These are phyloP conservation scores for Chloranthus sessilifolius DNA, from an alignment of 164 flowering plant species.

Conservation along the genomic window DNA sequence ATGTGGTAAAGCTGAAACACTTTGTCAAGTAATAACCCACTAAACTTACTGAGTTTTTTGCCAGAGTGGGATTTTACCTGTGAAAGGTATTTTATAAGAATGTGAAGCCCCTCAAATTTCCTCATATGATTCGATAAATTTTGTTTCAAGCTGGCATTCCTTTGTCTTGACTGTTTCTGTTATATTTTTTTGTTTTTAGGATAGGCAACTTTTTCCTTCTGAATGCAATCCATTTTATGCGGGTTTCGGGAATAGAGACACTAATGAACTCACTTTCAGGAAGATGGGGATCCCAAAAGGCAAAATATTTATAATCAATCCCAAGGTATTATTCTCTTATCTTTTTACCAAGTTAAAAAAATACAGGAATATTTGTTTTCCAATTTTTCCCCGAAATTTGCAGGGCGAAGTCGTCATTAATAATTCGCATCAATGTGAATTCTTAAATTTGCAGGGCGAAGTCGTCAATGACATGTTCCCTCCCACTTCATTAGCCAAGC, in stretches of 20 bases:
- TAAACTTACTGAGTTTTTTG: too few species aligned
- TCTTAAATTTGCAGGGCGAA: slow-evolving; percentile 84
- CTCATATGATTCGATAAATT: too few species aligned
- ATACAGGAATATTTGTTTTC: too few species aligned
- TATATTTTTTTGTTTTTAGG: too few species aligned
- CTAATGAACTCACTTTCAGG: slow-evolving; percentile 81
- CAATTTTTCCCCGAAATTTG: slow-evolving; percentile 4
- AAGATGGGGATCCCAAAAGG: slow-evolving; percentile 93
- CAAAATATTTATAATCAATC: slow-evolving; percentile 86
- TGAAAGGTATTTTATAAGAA: too few species aligned
- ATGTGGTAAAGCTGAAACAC: too few species aligned
- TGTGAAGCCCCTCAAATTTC: too few species aligned
- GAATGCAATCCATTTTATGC: slow-evolving; percentile 93
- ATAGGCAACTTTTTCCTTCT: slow-evolving; percentile 81
- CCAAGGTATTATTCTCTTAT: slow-evolving; percentile 59
- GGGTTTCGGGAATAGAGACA: slow-evolving; percentile 91
- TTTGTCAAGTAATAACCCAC: too few species aligned
- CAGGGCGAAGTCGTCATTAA: slow-evolving; percentile 95
- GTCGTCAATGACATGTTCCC: slow-evolving; percentile 97
- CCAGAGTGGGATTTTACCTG: too few species aligned
- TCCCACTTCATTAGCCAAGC: slow-evolving; percentile 87
- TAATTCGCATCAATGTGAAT: slow-evolving; percentile 60
- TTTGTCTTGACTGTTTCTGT: too few species aligned
- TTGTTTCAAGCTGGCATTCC: too few species aligned
- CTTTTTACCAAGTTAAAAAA: too few species aligned